Percentiles rank a stretch among this genome's conserved stretches.
Conservation (phyloP, 805 yeast genomes). For the Candida ulmi region DNA sequence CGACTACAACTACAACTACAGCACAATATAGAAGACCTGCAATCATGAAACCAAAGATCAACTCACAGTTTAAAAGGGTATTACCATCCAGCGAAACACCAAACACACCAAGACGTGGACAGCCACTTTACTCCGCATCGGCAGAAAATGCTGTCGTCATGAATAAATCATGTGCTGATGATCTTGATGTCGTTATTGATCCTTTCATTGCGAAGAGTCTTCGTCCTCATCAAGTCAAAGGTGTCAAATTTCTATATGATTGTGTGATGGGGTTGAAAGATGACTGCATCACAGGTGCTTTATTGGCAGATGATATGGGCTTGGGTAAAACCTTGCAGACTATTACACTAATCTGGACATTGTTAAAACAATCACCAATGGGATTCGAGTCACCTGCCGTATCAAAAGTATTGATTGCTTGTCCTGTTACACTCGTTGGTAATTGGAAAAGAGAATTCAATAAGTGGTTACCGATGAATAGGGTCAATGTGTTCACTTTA, state of each 20-base stretch:
- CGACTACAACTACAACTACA: too few species aligned
- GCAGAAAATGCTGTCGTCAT: conserved; percentile 34
- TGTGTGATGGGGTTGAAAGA: conserved; percentile 70
- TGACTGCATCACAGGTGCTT: conserved; percentile 56
- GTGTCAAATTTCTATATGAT: conserved; percentile 74
- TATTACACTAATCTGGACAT: conserved; percentile 78
- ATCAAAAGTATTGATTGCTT: conserved; percentile 67
- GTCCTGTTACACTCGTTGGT: conserved; percentile 84
- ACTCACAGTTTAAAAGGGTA: conserved; percentile 22
- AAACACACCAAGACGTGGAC: conserved; percentile 9
- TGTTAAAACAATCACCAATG: conserved; percentile 56
- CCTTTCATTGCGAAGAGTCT: conserved; percentile 46
- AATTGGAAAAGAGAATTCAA: conserved; percentile 88
- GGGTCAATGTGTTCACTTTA: conserved; percentile 61
- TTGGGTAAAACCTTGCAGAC: conserved; percentile 87
- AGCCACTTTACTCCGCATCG: conserved; percentile 35
- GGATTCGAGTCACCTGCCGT: conserved; percentile 31
- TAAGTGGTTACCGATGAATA: conserved; percentile 66
- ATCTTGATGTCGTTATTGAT: conserved; percentile 52
- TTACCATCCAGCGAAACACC: conserved; percentile 14
- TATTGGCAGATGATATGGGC: conserved; percentile 97
- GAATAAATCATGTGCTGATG: conserved; percentile 26
- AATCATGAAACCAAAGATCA: too few species aligned
- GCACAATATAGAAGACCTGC: too few species aligned
- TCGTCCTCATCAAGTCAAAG: conserved; percentile 86